Conservation (phyloP, 306 rosid species). For the Aeschynomene evenia region DNA sequence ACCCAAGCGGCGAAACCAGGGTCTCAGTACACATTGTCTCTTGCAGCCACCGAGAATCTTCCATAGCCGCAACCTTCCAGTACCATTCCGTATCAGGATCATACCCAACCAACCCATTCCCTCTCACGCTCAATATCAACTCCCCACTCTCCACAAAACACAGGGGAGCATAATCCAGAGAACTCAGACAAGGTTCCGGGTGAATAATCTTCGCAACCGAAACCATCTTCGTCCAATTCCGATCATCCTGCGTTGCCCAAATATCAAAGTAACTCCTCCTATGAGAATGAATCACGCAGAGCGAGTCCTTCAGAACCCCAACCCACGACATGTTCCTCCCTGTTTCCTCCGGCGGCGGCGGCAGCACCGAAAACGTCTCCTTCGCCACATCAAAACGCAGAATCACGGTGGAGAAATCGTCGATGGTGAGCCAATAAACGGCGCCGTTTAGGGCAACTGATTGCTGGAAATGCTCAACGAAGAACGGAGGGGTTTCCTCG, state of each 20-base stretch:
- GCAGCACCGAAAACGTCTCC: neutral
- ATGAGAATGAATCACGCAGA: constrained; percentile 4
- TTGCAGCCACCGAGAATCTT: constrained; percentile 39
- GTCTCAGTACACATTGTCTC: constrained; percentile 42
- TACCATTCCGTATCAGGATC: constrained; percentile 21
- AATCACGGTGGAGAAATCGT: neutral
- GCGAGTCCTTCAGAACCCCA: constrained; percentile 6
- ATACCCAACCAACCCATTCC: constrained; percentile 35
- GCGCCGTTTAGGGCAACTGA: neutral
- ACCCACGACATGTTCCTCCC: constrained; percentile 13
- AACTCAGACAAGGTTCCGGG: neutral
- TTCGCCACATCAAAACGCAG: neutral
- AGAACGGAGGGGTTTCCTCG: neutral
- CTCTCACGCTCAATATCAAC: constrained; percentile 37
- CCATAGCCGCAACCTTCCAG: neutral
- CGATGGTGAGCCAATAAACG: constrained; percentile 10
- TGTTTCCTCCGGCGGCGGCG: neutral
- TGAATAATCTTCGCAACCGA: constrained; percentile 6
- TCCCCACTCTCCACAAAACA: constrained; percentile 34
- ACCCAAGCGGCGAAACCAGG: constrained; percentile 37
- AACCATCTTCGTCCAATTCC: constrained; percentile 1
- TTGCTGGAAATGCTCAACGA: constrained; percentile 8
- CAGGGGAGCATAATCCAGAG: constrained; percentile 34
- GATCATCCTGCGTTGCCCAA: constrained; percentile 14
- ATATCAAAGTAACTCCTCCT: neutral